A percentile compares a stretch with the other conserved stretches of the same genome.
Conservation (phyloP, 306 rosid genomes). For the Hylodesmum podocarpum region DNA sequence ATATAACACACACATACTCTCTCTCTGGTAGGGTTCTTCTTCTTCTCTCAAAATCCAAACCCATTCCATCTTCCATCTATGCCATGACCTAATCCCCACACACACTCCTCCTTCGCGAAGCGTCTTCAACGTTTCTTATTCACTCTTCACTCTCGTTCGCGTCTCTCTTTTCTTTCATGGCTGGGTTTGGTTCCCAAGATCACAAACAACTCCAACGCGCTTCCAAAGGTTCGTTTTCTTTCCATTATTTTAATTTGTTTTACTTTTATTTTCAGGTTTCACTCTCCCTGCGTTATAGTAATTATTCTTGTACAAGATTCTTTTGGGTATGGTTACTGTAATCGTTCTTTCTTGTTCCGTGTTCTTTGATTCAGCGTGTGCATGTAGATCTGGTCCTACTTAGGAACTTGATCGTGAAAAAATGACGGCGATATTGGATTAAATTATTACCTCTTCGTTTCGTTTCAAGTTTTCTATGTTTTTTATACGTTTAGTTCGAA, state of each 20-base stretch:
- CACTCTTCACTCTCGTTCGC: too few relatives aligned
- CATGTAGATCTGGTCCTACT: constrained; percentile 33
- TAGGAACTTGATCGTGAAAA: background rate
- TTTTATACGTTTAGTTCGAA: background rate
- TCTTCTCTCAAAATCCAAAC: background rate
- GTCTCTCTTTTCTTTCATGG: constrained; percentile 32
- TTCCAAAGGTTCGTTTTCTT: constrained; percentile 51
- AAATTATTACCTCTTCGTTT: background rate
- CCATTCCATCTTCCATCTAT: constrained; percentile 4
- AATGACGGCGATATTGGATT: background rate
- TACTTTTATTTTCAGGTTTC: background rate
- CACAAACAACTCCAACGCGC: constrained; percentile 44
- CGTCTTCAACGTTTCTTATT: constrained; percentile 25
- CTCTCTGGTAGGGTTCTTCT: constrained; percentile 18
- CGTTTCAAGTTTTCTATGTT: background rate
- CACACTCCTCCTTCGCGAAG: background rate
- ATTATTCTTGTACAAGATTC: background rate
- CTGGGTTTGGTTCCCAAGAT: constrained; percentile 59
- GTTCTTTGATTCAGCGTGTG: background rate
- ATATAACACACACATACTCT: background rate
- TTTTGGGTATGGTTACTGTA: background rate
- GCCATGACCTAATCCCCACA: constrained; percentile 30
- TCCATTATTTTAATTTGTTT: background rate
- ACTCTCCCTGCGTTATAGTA: background rate
- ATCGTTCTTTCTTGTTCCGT: background rate